phyloP scores from a whole-genome alignment of 371 early-diverging fungal species.

The Lichtheimia hyalospora region DNA sequence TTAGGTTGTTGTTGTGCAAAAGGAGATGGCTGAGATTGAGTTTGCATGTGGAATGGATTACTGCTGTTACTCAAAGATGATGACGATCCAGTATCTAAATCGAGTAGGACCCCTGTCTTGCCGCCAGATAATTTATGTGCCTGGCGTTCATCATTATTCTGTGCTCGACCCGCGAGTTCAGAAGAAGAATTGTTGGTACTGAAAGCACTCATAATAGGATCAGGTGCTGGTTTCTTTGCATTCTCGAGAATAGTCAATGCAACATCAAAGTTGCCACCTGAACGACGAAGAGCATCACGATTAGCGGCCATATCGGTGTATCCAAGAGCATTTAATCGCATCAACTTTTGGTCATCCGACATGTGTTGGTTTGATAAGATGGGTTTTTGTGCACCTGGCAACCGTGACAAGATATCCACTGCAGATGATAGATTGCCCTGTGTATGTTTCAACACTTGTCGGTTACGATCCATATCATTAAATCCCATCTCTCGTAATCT shows the following conservation, averaged over 20 bases:
- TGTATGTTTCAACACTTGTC: constrained; percentile 63
- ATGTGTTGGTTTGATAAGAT: constrained; percentile 16
- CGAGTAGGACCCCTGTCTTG: constrained; percentile 17
- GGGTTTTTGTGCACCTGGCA: constrained; percentile 35
- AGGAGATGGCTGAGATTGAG: constrained; percentile 26
- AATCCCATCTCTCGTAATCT: constrained; percentile 79
- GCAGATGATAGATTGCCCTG: constrained; percentile 75
- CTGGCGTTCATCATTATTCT: constrained; percentile 17
- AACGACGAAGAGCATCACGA: constrained; percentile 55
- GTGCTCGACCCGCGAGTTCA: constrained; percentile 24
- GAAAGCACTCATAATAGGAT: not conserved
- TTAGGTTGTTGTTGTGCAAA: constrained; percentile 15
- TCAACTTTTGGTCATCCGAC: constrained; percentile 37
- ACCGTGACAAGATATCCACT: constrained; percentile 65
- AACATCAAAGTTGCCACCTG: constrained; percentile 60
- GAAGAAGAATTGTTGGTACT: constrained; percentile 15
- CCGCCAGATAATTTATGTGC: constrained; percentile 19
- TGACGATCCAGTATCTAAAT: constrained; percentile 12
- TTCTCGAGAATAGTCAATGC: constrained; percentile 54
- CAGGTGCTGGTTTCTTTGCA: constrained; percentile 19
- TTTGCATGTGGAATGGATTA: constrained; percentile 22
- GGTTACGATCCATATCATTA: constrained; percentile 57
- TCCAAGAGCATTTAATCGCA: constrained; percentile 49
- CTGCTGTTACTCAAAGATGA: constrained; percentile 19
- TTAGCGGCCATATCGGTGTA: constrained; percentile 44